These are phyloP conservation scores for Colletotrichum graminicola DNA, from an alignment of 2,329 filamentous ascomycete species.

Conservation along the genomic window DNA sequence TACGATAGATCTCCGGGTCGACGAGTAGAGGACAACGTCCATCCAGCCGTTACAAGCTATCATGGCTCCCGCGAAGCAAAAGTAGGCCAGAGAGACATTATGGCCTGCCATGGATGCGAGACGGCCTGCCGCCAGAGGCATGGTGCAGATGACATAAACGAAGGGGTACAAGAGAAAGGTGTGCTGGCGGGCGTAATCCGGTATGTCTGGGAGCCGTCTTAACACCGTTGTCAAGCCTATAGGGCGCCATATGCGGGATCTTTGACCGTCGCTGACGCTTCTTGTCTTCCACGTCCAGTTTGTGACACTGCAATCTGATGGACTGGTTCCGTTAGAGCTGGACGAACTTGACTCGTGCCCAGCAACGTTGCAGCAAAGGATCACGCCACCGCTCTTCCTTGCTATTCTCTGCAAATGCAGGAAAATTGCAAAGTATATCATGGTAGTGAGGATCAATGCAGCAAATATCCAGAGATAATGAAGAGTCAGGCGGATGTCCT, in stretches of 20 bases:
- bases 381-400: conserved; percentile 21
- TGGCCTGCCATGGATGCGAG: conserved; percentile 72
- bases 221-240: conserved; percentile 15
- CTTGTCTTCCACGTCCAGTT: not conserved
- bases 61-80: conserved; percentile 70
- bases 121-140: conserved; percentile 73
- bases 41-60: conserved; percentile 69
- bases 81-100: conserved; percentile 64
- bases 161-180: conserved; percentile 76
- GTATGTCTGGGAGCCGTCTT: conserved; percentile 19
- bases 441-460: conserved; percentile 52
- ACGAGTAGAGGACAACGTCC: conserved; percentile 66
- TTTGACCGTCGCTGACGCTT: not conserved
- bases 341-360: conserved; percentile 38
- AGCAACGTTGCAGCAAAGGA: not conserved
- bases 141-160: conserved; percentile 77
- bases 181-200: conserved; percentile 55
- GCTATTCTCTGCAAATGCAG: conserved; percentile 51
- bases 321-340: conserved; percentile 41
- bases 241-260: not conserved
- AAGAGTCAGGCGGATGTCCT: conserved; percentile 67
- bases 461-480: conserved; percentile 76
- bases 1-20: conserved; percentile 65
- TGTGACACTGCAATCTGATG: not conserved
- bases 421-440: conserved; percentile 58